Evolutionary conservation across 1,139 yeast species (phyloP), one percentile per base, ranked within the genome.

Genomic region (Candida neerlandica): DNA sequence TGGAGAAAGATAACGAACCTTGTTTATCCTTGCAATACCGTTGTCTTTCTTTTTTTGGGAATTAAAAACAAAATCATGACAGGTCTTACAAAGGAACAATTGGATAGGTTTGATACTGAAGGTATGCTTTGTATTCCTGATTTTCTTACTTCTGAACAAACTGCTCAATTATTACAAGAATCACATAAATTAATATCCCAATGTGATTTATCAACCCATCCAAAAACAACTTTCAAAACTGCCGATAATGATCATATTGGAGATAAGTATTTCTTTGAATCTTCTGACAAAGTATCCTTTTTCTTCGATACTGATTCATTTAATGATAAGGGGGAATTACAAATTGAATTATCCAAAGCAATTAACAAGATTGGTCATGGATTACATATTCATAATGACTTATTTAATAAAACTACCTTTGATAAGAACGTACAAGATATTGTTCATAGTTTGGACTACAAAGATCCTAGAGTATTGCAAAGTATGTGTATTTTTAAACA

Each of bases 361-460:
- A 77, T 88, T 60, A 88, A 88, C 66, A 88, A 88, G 66, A 83
- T 88, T 40, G 96, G 96, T 6, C 96, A 88, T 61, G 90, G 89
- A 0, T 65, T 88, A 35, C 96, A 88, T 60, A 74, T 79, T 61
- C 60, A 66, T 38, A 83, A 84, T 53, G 67, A 71, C 0, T 62
- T 64, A 11, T 88, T 84, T 57, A 64, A 65, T 16, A 56, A 69
- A 7, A 64, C 82, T 27, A 84, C 95, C 0, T 73, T 84, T 45
- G 80, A 77, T 49, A 69, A 63, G 1, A 74, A 80, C 34, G 79
- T 86, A 11, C 65, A 73, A 40, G 75, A 64, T 0, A 80, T 88
- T 41, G 88, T 86, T 11, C 61, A 64, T 9, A 73, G 78, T 37
- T 67, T 88, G 47, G 73, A 78, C 0, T 84, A 78, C 57, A 57